Base-by-base conservation (phyloP, 2,329 filamentous ascomycete genomes). In the Cladophialophora immunda region DNA sequence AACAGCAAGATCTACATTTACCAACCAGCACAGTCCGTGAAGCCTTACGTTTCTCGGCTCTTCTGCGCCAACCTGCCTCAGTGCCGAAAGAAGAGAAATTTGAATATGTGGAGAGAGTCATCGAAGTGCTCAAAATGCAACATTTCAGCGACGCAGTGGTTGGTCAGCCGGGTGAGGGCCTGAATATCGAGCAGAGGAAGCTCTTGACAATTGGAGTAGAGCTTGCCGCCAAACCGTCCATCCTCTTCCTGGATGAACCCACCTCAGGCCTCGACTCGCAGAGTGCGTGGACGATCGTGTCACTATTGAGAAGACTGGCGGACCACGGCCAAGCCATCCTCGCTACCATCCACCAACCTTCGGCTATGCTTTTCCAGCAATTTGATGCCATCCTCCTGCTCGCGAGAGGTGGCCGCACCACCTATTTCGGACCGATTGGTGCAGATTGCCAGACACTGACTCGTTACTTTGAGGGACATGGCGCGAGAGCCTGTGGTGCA, bases 301-400 rank as follows among this genome's bases (percentile, higher is more conserved):
- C 90, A 72, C 86, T 97, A 25, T 85, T 97, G 45, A 90, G 94
- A 78, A 96, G 94, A 80, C 83, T 97, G 38, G 92, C 93, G 72
- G 91, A 94, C 77, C 89, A 87, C 65, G 94, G 94, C 9, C 92
- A 95, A 77, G 93, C 94, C 27, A 90, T 97, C 75, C 87, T 97
- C 15, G 96, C 92, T 80, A 97, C 94, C 0, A 97, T 97, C 68
- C 94, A 97, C 77, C 94, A 97, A 77, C 94, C 94, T 15, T 94
- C 92, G 13, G 92, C 93, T 45, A 92, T 96, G 82, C 84, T 97
- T 55, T 97, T 97, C 82, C 91, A 97, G 77, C 88, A 92, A 66
- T 97, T 90, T 57, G 88, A 90, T 68, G 81, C 83, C 0, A 76
- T 90, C 0, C 78, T 90, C 0, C 88, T 91, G 74, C 80, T 91